Evolutionary conservation across 345 rosid genomes (phyloP).

Genomic region (Corchorus olitorius): DNA sequence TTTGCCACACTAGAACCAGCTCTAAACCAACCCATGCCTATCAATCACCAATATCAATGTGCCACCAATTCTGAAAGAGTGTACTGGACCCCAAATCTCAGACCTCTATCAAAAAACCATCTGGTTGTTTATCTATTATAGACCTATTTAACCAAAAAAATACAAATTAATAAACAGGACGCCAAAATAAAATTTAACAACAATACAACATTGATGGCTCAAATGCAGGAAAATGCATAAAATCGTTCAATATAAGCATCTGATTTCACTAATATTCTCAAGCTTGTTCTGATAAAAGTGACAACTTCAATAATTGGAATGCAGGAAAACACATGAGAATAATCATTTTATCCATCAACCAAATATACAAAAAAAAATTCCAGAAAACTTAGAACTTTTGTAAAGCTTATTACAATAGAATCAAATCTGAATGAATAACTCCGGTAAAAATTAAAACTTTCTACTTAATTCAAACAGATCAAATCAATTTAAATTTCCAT

Average conservation of each 20-base stretch:
- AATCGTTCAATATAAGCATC: neutral
- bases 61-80: neutral
- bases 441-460: neutral
- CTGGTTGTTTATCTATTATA: neutral
- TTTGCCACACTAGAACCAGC: constrained; percentile 58
- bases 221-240: neutral
- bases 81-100: neutral
- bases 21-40: constrained; percentile 73
- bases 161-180: neutral
- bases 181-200: neutral
- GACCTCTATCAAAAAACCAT: neutral
- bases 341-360: neutral
- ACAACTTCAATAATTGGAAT: neutral
- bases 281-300: neutral
- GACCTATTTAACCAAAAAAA: neutral
- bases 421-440: neutral
- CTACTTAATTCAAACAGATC: neutral
- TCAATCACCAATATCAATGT: constrained; percentile 21
- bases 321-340: neutral
- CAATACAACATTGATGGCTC: constrained; percentile 1
- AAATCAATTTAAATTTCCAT: neutral
- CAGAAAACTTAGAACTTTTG: neutral
- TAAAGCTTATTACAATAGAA: neutral
- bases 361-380: neutral
- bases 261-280: neutral